phyloP scores from a whole-genome alignment of 2,329 filamentous ascomycete species.

The Monilinia polystroma region DNA sequence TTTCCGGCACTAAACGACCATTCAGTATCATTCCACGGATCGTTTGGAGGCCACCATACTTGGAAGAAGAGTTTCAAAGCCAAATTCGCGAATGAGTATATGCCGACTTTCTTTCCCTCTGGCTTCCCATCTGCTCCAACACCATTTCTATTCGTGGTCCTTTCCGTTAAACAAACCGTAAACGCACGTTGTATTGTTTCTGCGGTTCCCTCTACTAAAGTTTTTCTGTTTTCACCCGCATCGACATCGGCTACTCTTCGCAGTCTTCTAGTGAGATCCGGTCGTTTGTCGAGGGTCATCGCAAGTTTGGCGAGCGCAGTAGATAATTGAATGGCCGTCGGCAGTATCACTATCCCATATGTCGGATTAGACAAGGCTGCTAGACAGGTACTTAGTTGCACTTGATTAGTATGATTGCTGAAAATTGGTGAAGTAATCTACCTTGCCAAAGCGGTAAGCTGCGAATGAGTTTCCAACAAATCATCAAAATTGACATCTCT shows the following conservation, averaged over 20 bases:
- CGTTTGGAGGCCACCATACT: constrained; percentile 45
- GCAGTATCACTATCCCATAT: constrained; percentile 77
- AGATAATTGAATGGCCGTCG: constrained; percentile 79
- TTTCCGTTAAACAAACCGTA: constrained; percentile 82
- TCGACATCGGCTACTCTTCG: constrained; percentile 49
- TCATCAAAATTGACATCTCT: constrained; percentile 77
- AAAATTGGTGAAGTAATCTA: constrained; percentile 46
- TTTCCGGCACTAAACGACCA: constrained; percentile 63
- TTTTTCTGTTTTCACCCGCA: constrained; percentile 67
- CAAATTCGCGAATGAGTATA: constrained; percentile 90
- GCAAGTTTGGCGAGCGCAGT: constrained; percentile 78
- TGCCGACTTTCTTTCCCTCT: constrained; percentile 80
- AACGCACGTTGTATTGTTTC: constrained; percentile 90
- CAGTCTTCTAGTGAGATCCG: constrained; percentile 72
- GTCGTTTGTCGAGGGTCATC: constrained; percentile 77
- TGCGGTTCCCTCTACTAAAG: constrained; percentile 81
- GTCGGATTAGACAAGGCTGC: constrained; percentile 77
- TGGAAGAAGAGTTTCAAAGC: constrained; percentile 86
- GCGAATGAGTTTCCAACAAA: constrained; percentile 70
- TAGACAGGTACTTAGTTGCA: constrained; percentile 65
- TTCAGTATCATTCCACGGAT: constrained; percentile 23
- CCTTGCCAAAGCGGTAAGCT: constrained; percentile 73
- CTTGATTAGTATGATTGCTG: constrained; percentile 19
- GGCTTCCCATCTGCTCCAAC: constrained; percentile 58
- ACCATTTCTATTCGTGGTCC: constrained; percentile 60